Conservation (phyloP, 1,139 yeast species). For the Zhuliangozyma blackwelliae region DNA sequence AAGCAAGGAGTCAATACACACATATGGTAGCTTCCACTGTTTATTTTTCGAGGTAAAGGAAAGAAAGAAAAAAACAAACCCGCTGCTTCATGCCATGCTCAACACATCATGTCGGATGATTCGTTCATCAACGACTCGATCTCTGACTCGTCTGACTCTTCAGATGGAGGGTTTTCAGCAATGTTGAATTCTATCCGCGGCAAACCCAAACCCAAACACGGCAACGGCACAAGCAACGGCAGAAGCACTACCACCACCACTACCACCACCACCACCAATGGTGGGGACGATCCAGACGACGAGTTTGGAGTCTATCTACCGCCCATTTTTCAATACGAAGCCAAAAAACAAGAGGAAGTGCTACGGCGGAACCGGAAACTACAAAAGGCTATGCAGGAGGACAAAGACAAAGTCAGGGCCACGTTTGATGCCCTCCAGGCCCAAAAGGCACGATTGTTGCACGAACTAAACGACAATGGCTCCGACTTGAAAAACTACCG, state of each 20-base stretch:
- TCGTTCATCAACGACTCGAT: slow-evolving; percentile 2
- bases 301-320: slow-evolving; percentile 22
- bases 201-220: too few relatives aligned
- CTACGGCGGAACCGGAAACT: slow-evolving; percentile 15
- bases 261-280: too few relatives aligned
- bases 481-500: slow-evolving; percentile 8
- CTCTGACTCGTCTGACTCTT: slow-evolving; percentile 1
- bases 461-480: slow-evolving; percentile 29
- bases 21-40: too few relatives aligned
- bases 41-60: too few relatives aligned
- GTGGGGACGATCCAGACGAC: slow-evolving; percentile 4
- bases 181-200: too few relatives aligned
- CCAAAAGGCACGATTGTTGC: slow-evolving; percentile 11
- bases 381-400: slow-evolving; percentile 14
- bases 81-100: neutral
- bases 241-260: neutral
- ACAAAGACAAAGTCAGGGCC: slow-evolving; percentile 9
- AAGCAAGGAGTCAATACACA: too few relatives aligned
- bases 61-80: neutral
- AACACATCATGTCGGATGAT: neutral
- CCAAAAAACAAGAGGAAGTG: slow-evolving; percentile 20
- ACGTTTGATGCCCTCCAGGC: slow-evolving; percentile 9
- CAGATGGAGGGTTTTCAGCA: slow-evolving; percentile 1
- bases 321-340: slow-evolving; percentile 23
- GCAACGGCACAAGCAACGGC: too few relatives aligned